phyloP scores from a whole-genome alignment of 331 rosid species.

The Malus hybrid region DNA sequence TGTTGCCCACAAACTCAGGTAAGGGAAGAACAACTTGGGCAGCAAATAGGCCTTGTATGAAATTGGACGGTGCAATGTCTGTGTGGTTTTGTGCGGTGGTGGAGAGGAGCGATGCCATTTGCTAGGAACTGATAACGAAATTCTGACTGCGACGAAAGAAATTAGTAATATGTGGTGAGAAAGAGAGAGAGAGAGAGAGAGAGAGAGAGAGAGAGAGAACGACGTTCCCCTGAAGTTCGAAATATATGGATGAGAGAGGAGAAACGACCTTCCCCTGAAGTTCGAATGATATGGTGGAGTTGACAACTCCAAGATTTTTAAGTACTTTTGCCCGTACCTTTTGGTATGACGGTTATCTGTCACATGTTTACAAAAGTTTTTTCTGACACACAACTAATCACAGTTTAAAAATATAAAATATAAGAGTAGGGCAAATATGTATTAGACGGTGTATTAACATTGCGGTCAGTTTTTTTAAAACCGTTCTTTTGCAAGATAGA shows the following conservation, averaged over 20 bases:
- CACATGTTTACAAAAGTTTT: too few relatives aligned
- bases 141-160: background rate
- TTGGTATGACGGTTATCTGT: background rate
- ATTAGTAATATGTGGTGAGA: background rate
- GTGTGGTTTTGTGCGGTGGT: background rate
- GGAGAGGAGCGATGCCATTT: background rate
- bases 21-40: background rate
- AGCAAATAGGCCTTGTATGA: background rate
- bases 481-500: too few relatives aligned
- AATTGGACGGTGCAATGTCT: background rate
- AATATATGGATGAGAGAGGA: too few relatives aligned
- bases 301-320: background rate
- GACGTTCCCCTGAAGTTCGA: too few relatives aligned
- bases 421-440: too few relatives aligned
- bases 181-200: too few relatives aligned
- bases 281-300: conserved; percentile 17
- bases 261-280: conserved; percentile 2
- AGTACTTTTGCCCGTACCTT: background rate
- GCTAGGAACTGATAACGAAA: background rate
- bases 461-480: too few relatives aligned
- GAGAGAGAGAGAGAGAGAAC: too few relatives aligned
- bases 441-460: background rate
- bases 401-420: too few relatives aligned
- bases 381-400: too few relatives aligned
- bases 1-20: background rate